Evolutionary conservation across 805 yeast species (phyloP).

Genomic region (Myxozyma mucilagina): DNA sequence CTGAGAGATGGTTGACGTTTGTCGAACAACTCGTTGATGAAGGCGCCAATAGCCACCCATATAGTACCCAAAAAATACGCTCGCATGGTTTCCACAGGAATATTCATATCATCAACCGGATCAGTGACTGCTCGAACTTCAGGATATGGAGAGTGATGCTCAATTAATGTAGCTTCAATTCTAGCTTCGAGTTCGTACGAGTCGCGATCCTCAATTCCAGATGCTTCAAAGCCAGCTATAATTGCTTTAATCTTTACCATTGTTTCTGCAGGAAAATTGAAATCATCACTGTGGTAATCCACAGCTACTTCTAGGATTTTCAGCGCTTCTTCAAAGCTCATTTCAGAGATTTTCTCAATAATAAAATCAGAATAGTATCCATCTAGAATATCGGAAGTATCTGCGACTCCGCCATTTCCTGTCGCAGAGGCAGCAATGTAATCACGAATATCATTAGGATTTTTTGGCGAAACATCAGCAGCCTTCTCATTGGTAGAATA

Average conservation of each 20-base stretch:
- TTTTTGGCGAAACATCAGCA: neutral
- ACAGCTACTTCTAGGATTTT: conserved; percentile 25
- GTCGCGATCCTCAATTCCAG: conserved; percentile 5
- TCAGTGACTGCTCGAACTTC: conserved; percentile 69
- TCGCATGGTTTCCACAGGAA: conserved; percentile 17
- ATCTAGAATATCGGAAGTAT: conserved; percentile 4
- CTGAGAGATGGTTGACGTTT: conserved; percentile 57
- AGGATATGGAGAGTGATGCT: conserved; percentile 50
- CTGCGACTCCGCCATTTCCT: neutral
- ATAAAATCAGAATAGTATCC: conserved; percentile 6
- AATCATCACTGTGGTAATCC: conserved; percentile 11
- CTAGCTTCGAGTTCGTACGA: conserved; percentile 9
- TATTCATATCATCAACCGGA: conserved; percentile 50
- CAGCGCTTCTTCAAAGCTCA: conserved; percentile 43
- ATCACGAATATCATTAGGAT: neutral
- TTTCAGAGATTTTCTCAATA: conserved; percentile 8
- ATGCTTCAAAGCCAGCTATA: neutral
- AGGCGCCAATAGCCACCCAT: conserved; percentile 59
- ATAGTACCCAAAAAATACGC: conserved; percentile 49
- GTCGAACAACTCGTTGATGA: conserved; percentile 59
- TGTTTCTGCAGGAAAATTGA: conserved; percentile 17
- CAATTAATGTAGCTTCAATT: conserved; percentile 18
- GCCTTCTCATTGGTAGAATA: neutral
- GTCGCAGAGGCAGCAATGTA: neutral
- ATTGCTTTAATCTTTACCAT: conserved; percentile 7